phyloP scores from a whole-genome alignment of 352 stramenopile species.

The Phytophthora europaea region DNA sequence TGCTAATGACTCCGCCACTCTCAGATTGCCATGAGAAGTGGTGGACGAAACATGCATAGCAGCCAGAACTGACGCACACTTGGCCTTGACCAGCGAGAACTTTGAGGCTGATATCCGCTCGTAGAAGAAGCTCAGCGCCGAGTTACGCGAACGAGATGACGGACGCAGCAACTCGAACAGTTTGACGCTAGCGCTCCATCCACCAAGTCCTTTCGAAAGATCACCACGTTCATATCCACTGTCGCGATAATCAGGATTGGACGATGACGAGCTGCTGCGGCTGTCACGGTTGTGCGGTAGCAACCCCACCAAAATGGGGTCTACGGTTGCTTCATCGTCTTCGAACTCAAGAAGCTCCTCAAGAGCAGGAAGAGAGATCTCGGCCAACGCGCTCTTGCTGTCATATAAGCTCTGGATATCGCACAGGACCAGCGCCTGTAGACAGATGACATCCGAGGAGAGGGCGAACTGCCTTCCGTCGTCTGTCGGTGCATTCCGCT shows the following conservation, averaged over 20 bases:
- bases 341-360: constrained; percentile 84
- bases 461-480: constrained; percentile 53
- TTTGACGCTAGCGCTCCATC: constrained; percentile 54
- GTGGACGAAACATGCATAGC: constrained; percentile 58
- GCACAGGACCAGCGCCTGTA: constrained; percentile 80
- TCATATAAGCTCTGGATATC: constrained; percentile 85
- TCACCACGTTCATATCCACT: constrained; percentile 47
- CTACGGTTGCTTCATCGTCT: constrained; percentile 71
- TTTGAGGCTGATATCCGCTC: constrained; percentile 53
- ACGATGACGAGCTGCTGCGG: constrained; percentile 50
- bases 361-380: constrained; percentile 72
- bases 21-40: constrained; percentile 57
- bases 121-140: constrained; percentile 67
- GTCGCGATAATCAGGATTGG: constrained; percentile 45
- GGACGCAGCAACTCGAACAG: constrained; percentile 67
- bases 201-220: constrained; percentile 53
- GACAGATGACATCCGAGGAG: constrained; percentile 58
- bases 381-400: constrained; percentile 76
- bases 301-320: constrained; percentile 58
- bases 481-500: not conserved
- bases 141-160: constrained; percentile 47
- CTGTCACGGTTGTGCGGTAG: constrained; percentile 43
- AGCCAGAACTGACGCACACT: constrained; percentile 72
- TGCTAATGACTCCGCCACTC: constrained; percentile 70
- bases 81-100: constrained; percentile 80